phyloP scores from a whole-genome alignment of 2,329 filamentous ascomycete genomes.

The Trichoderma sp. region DNA sequence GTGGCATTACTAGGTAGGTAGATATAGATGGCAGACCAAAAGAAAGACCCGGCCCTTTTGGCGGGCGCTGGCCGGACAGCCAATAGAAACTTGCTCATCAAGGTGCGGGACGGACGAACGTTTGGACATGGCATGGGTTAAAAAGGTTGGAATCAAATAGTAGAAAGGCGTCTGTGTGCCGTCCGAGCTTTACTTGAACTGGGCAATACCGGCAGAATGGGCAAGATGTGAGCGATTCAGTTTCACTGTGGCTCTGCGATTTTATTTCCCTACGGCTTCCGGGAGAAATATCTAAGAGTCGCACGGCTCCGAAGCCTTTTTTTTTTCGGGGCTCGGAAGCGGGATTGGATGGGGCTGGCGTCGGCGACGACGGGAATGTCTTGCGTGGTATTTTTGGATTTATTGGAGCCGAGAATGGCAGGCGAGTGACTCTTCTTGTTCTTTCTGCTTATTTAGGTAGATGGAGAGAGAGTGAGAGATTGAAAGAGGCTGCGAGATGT shows the following conservation, averaged over 20 bases:
- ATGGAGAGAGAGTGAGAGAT: background rate
- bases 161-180: background rate
- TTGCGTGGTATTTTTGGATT: background rate
- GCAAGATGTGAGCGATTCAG: background rate
- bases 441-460: background rate
- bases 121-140: background rate
- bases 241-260: background rate
- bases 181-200: background rate
- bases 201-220: background rate
- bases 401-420: background rate
- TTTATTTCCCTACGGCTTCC: background rate
- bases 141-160: background rate
- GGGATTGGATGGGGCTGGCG: background rate
- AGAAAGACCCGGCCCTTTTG: background rate
- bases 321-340: constrained; percentile 11
- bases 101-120: constrained; percentile 21
- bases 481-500: background rate
- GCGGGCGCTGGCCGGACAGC: constrained; percentile 29
- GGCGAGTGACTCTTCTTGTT: background rate
- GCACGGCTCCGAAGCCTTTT: constrained; percentile 11
- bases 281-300: background rate
- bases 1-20: background rate
- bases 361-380: background rate
- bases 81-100: constrained; percentile 50
- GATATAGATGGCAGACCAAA: background rate